These are phyloP conservation scores for Trametes cubensis DNA, from an alignment of 768 basidiomycete species.

Conservation along the genomic window DNA sequence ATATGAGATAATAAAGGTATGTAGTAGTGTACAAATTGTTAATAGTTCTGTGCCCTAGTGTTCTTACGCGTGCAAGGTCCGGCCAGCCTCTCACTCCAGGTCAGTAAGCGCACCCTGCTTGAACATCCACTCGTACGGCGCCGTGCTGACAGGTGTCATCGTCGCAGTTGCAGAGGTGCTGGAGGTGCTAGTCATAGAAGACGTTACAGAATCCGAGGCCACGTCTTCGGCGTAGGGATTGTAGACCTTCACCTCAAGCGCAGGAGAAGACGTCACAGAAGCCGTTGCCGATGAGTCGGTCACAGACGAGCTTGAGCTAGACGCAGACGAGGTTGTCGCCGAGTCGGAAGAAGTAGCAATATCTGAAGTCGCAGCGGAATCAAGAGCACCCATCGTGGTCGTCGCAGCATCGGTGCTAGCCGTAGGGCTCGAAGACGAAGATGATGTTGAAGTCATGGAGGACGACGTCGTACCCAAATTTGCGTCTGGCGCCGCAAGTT, in stretches of 20 bases:
- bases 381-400: neutral
- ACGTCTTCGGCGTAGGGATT: constrained; percentile 13
- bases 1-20: neutral
- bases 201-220: neutral
- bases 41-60: neutral
- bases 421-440: neutral
- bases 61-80: neutral
- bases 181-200: neutral
- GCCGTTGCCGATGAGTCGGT: constrained; percentile 7
- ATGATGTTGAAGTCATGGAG: neutral
- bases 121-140: constrained; percentile 45
- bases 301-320: neutral
- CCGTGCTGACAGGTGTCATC: constrained; percentile 36
- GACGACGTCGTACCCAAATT: neutral
- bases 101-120: constrained; percentile 26
- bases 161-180: constrained; percentile 7
- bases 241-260: constrained; percentile 18
- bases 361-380: neutral
- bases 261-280: constrained; percentile 1
- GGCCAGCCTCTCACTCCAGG: neutral
- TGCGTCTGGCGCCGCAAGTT: neutral
- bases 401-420: neutral
- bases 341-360: constrained; percentile 2
- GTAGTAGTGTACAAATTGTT: neutral
- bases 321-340: neutral